Evolutionary conservation across 1,284 basidiomycete genomes (phyloP), one percentile per base, ranked within the genome.

Genomic region (Tetrapyrgos nigripes): DNA sequence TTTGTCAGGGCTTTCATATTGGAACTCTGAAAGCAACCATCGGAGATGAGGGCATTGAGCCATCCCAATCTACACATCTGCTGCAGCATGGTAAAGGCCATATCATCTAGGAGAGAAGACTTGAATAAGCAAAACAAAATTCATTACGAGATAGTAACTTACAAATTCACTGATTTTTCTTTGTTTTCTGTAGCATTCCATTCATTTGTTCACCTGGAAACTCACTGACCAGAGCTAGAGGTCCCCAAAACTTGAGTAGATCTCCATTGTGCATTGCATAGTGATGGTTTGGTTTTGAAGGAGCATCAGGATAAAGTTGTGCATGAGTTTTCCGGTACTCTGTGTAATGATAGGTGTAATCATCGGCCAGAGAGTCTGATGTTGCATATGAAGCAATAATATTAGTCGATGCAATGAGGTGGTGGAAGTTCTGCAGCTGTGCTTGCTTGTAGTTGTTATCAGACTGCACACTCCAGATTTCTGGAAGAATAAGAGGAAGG

Each of bases 241-340:
- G 74, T n/a, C 74, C 74, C 72, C 72, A 77, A 49, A 63, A 67
- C 54, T 70, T 71, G 14, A 76, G 52, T 2, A 68, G 55, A 8
- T 62, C 64, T 2, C 52, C 57, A 64, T 70, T 69, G 48, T 76
- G 75, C 69, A 73, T 71, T 14, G 72, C 73, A 62, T 67, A 75
- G 55, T 77, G 76, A 57, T 76, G 73, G 59, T 76, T 76, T 26
- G 75, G 74, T 29, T 59, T 50, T 3, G 69, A 66, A 35, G n/a
- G 35, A 52, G 27, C 48, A 64, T 14, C n/a, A n/a, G 73, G 70
- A 58, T 69, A 76, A 11, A 77, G 59, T 1, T 53, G n/a, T 44
- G 64, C 46, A 14, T 66, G 63, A 9, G 64, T 55, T 17, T 46
- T 21, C 1, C 70, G 65, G 59, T 76, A 75, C 19, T 50, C 9